Conservation (phyloP, 1,284 basidiomycete species). For the Leccinum proliferum region DNA sequence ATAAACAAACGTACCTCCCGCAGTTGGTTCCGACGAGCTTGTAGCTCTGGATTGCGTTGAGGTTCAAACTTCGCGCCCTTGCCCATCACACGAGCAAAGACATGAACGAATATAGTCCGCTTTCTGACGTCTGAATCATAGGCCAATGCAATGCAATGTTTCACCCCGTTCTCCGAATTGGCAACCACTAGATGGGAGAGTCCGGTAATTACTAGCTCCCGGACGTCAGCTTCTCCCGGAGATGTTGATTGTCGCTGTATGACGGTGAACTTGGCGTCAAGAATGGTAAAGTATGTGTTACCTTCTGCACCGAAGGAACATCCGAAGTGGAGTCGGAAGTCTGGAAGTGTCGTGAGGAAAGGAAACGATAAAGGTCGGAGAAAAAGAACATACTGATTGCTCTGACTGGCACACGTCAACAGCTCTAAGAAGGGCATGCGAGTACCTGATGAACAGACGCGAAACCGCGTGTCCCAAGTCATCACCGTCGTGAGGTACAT, state of each 20-base stretch:
- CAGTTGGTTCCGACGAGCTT: slow-evolving; percentile 52
- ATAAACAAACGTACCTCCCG: slow-evolving; percentile 50
- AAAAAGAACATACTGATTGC: slow-evolving; percentile 32
- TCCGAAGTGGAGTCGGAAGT: slow-evolving; percentile 50
- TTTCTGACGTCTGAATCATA: slow-evolving; percentile 74
- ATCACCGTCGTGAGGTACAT: slow-evolving; percentile 48
- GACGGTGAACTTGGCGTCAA: slow-evolving; percentile 4
- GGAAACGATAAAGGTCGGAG: neutral
- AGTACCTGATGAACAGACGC: slow-evolving; percentile 75
- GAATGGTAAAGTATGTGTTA: slow-evolving; percentile 18
- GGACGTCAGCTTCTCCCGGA: slow-evolving; percentile 55
- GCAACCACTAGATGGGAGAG: slow-evolving; percentile 79
- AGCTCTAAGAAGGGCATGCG: slow-evolving; percentile 57
- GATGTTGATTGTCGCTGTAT: slow-evolving; percentile 41
- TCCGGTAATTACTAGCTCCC: slow-evolving; percentile 71
- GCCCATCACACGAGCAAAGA: slow-evolving; percentile 83
- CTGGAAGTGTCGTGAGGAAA: slow-evolving; percentile 26
- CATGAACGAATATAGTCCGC: slow-evolving; percentile 80
- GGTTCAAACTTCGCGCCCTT: slow-evolving; percentile 73
- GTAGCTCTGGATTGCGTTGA: slow-evolving; percentile 47
- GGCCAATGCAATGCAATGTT: slow-evolving; percentile 79
- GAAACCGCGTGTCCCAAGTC: slow-evolving; percentile 67
- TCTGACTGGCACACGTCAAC: slow-evolving; percentile 49
- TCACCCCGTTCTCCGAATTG: slow-evolving; percentile 87
- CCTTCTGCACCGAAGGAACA: slow-evolving; percentile 45